Percentiles rank a stretch among this genome's conserved stretches.
phyloP scores from a whole-genome alignment of 805 yeast genomes.

The Phaffomyces thermotolerans region DNA sequence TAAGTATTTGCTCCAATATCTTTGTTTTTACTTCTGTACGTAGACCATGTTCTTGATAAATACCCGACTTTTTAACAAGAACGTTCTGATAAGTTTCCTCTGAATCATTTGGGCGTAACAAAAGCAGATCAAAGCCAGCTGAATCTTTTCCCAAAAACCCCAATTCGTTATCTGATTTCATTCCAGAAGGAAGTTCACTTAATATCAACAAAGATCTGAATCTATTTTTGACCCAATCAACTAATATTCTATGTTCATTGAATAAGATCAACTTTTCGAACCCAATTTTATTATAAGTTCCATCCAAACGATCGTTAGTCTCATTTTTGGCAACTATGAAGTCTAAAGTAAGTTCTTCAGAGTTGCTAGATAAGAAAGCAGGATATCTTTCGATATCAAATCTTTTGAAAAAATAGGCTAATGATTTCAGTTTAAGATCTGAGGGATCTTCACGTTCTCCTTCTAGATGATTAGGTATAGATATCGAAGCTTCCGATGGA shows the following conservation, averaged over 20 bases:
- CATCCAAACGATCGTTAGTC: conserved; percentile 39
- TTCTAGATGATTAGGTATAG: conserved; percentile 41
- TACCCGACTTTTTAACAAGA: conserved; percentile 37
- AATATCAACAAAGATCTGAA: conserved; percentile 55
- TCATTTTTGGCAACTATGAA: not conserved
- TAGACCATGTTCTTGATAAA: conserved; percentile 51
- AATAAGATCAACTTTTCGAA: conserved; percentile 36
- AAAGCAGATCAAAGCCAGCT: conserved; percentile 25
- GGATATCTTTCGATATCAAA: conserved; percentile 36
- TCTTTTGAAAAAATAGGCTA: conserved; percentile 51
- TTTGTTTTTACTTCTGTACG: conserved; percentile 32
- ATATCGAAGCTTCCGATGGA: conserved; percentile 26
- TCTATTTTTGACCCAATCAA: conserved; percentile 61
- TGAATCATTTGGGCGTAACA: conserved; percentile 35
- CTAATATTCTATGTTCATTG: conserved; percentile 58
- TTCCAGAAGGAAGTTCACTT: conserved; percentile 37
- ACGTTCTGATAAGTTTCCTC: conserved; percentile 36
- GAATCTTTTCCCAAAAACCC: conserved; percentile 10
- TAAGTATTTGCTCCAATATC: conserved; percentile 31
- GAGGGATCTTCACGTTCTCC: conserved; percentile 49
- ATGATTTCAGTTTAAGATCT: conserved; percentile 54
- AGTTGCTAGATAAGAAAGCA: conserved; percentile 32
- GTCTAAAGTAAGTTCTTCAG: conserved; percentile 20
- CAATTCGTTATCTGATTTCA: conserved; percentile 13
- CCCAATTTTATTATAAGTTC: conserved; percentile 40